Evolutionary conservation across 2,329 filamentous ascomycete species (phyloP).

Genomic region (Didymella arachidicola): DNA sequence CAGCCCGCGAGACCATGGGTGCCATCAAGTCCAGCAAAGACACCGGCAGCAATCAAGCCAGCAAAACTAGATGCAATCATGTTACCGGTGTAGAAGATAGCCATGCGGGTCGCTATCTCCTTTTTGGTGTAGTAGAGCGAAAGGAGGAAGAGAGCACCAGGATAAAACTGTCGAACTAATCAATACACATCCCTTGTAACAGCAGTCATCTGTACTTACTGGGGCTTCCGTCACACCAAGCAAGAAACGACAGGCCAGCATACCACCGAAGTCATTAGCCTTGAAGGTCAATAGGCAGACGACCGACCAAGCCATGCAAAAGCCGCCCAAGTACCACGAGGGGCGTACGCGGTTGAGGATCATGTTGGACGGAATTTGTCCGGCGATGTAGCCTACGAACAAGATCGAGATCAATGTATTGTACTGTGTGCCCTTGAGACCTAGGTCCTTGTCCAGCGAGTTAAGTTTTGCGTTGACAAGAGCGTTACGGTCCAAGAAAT

Average conservation of each 20-base stretch:
- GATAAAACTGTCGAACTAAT: constrained; percentile 57
- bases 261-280: constrained; percentile 41
- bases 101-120: constrained; percentile 50
- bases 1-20: constrained; percentile 45
- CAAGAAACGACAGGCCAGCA: constrained; percentile 43
- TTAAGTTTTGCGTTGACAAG: constrained; percentile 70
- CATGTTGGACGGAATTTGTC: constrained; percentile 55
- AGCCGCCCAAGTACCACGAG: constrained; percentile 22
- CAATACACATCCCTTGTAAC: not conserved
- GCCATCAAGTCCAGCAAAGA: constrained; percentile 44
- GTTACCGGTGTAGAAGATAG: constrained; percentile 51
- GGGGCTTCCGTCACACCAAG: constrained; percentile 38
- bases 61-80: constrained; percentile 53
- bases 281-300: constrained; percentile 45
- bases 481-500: constrained; percentile 66
- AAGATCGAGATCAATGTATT: constrained; percentile 41
- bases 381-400: constrained; percentile 57
- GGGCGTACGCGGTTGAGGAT: constrained; percentile 50
- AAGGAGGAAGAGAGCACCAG: constrained; percentile 68
- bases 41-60: constrained; percentile 54
- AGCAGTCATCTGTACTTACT: not conserved
- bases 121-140: constrained; percentile 72
- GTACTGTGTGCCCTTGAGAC: constrained; percentile 34
- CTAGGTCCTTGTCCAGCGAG: constrained; percentile 65
- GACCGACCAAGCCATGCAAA: constrained; percentile 49